Conservation (phyloP, 306 rosid species). For the Glycine latifolia region DNA sequence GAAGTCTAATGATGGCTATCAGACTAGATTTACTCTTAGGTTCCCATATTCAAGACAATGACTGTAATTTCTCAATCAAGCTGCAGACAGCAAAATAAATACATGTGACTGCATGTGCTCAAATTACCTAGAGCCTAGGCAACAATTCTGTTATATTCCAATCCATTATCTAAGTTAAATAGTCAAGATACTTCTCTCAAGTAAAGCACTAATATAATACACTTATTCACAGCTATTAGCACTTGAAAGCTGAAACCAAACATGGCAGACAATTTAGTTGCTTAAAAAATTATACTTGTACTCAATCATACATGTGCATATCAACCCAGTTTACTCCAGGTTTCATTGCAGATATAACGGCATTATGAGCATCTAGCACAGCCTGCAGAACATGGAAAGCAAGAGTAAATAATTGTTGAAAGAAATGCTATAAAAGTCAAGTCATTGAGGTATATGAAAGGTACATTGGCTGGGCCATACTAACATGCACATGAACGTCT, state of each 20-base stretch:
- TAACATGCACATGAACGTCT: slow-evolving; percentile 21
- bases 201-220: slow-evolving; percentile 25
- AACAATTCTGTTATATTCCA: slow-evolving; percentile 19
- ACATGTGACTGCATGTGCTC: background rate
- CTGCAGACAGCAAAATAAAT: slow-evolving; percentile 4
- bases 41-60: background rate
- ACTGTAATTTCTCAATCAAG: slow-evolving; percentile 33
- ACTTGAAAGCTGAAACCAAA: slow-evolving; percentile 39
- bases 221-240: background rate
- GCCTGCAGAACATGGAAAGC: slow-evolving; percentile 64
- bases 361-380: slow-evolving; percentile 90
- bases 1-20: slow-evolving; percentile 18
- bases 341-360: slow-evolving; percentile 77
- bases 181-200: slow-evolving; percentile 19
- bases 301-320: slow-evolving; percentile 80
- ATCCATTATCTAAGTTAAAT: slow-evolving; percentile 28
- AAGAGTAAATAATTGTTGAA: slow-evolving; percentile 8
- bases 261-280: slow-evolving; percentile 35
- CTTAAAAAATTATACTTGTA: slow-evolving; percentile 10
- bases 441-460: slow-evolving; percentile 16
- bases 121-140: background rate
- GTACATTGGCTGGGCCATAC: slow-evolving; percentile 30
- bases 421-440: slow-evolving; percentile 28
- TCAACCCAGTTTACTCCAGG: slow-evolving; percentile 87
- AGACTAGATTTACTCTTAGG: slow-evolving; percentile 10